Evolutionary conservation across 805 yeast genomes (phyloP), one percentile per base, ranked within the genome.

Genomic region (Metschnikowia shivogae): DNA sequence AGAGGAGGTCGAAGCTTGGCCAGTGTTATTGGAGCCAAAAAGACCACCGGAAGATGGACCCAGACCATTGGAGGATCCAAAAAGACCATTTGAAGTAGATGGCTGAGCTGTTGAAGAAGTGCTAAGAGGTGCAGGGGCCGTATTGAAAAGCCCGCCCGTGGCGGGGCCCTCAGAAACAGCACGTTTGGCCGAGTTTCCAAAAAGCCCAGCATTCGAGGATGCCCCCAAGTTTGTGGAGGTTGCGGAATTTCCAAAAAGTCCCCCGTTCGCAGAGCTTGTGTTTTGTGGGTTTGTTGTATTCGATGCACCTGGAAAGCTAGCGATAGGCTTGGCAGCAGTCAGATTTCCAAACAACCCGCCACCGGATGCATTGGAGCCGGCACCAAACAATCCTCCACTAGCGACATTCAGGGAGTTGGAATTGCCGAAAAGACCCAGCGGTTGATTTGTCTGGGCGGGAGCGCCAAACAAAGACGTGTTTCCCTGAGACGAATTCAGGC

Each of bases 31-130:
- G 36, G 29, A 39, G 19, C 46, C 48, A 37, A 45, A 46, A 27
- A 42, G 50, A 12, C 66, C 64, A n/a, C 65, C 62, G 20, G 57
- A 39, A n/a, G 48, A n/a, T 26, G 31, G 39, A 8, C 32, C 26
- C 28, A 19, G 39, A 8, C 35, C 7, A 11, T 34, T 26, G 55
- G 54, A 2, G 53, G 53, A 20, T 52, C 64, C 14, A 60, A 64
- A 35, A 59, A 65, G n/a, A 64, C 73, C 11, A 17, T 40, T 42
- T 9, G 36, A 24, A 3, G 26, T 14, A 11, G 40, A 35, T 4
- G 30, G 13, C 12, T 29, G 35, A 5, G 38, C 28, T 9, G 34
- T 8, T 3, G 46, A 13, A 22, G 45, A 29, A 28, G 36, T 34
- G 14, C 47, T 43, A 35, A 44, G 41, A 13, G 36, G 47, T 17